Evolutionary conservation across 1,139 yeast genomes (phyloP).

Genomic region (Blastobotrys ciferrii): DNA sequence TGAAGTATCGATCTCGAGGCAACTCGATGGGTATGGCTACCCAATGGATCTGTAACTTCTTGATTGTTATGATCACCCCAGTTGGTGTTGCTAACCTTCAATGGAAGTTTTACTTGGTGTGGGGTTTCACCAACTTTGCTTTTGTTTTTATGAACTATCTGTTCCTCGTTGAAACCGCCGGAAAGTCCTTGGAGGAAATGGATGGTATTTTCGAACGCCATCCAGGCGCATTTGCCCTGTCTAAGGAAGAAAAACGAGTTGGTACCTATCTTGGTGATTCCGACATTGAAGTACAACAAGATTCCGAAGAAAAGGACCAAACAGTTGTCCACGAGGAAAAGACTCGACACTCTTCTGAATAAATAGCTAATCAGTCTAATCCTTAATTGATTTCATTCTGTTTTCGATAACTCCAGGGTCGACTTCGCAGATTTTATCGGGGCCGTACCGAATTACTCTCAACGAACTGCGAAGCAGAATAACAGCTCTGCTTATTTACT

Average conservation of each 20-base stretch:
- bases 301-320: neutral
- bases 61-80: conserved; percentile 43
- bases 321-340: neutral
- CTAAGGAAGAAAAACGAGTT: conserved; percentile 8
- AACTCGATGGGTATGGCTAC: conserved; percentile 44
- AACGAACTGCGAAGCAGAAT: no score
- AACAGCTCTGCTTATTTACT: neutral
- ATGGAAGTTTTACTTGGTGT: conserved; percentile 39
- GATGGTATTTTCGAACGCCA: conserved; percentile 42
- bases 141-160: conserved; percentile 46
- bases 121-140: conserved; percentile 29
- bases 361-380: no score
- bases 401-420: no score
- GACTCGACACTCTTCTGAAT: neutral
- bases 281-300: neutral
- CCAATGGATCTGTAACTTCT: conserved; percentile 50
- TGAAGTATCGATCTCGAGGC: conserved; percentile 56
- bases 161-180: conserved; percentile 44
- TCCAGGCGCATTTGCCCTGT: conserved; percentile 10
- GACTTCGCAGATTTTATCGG: no score
- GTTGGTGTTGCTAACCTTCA: conserved; percentile 40
- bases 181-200: conserved; percentile 41
- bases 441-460: no score
- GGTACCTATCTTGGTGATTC: neutral
- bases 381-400: no score